phyloP scores from a whole-genome alignment of 768 basidiomycete species.

The Saitozyma sp. region DNA sequence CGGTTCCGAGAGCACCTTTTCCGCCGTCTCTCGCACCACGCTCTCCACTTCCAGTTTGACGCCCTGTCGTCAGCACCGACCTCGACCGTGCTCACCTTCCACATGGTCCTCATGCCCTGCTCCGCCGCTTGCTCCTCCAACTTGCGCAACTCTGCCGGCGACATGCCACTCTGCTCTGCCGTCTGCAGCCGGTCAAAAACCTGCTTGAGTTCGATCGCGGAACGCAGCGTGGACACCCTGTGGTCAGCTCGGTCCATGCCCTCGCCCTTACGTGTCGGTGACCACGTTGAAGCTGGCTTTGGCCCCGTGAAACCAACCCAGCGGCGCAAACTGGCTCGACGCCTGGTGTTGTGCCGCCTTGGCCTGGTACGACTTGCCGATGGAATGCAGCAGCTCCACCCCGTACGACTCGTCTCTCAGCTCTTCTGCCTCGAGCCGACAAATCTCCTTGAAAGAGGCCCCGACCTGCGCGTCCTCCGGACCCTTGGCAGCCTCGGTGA shows the following conservation, averaged over 20 bases:
- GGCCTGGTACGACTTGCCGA: constrained; percentile 50
- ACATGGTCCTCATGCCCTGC: constrained; percentile 52
- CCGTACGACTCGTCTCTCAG: constrained; percentile 53
- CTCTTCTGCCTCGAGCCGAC: constrained; percentile 27
- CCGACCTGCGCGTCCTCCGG: constrained; percentile 45
- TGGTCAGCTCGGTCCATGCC: constrained; percentile 8
- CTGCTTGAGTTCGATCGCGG: constrained; percentile 52
- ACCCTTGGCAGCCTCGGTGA: constrained; percentile 47
- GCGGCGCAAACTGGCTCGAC: constrained; percentile 48
- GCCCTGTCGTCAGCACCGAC: constrained; percentile 24
- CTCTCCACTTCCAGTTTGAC: constrained; percentile 54
- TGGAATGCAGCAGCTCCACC: constrained; percentile 50
- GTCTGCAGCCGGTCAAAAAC: constrained; percentile 53
- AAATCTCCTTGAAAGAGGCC: constrained; percentile 45
- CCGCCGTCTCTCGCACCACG: constrained; percentile 50
- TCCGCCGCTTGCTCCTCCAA: constrained; percentile 53
- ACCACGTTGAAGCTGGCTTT: constrained; percentile 49
- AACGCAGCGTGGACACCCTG: constrained; percentile 50
- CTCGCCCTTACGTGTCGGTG: constrained; percentile 45
- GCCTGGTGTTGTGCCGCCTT: constrained; percentile 48
- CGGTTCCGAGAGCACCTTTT: constrained; percentile 49
- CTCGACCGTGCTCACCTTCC: constrained; percentile 42
- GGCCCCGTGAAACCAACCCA: constrained; percentile 53
- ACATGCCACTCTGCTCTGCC: constrained; percentile 51
- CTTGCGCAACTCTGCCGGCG: constrained; percentile 49